Conservation (phyloP, 2,329 filamentous ascomycete genomes). For the Coleophoma eucalyptorum region DNA sequence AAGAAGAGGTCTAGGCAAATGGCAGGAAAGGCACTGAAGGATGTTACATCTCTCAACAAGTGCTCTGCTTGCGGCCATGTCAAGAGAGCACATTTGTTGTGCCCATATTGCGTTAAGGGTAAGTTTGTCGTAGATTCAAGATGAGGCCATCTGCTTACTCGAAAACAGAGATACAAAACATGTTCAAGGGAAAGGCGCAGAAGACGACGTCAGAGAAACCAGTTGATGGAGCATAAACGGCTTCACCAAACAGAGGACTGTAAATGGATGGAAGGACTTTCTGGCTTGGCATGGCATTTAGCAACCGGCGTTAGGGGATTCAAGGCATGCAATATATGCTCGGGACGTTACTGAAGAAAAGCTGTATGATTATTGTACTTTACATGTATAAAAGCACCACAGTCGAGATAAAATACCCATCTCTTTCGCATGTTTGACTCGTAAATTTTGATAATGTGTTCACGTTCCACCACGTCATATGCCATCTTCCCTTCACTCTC, state of each 20-base stretch:
- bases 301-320: slow-evolving; percentile 16
- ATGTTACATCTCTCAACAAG: slow-evolving; percentile 80
- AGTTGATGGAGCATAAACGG: slow-evolving; percentile 1
- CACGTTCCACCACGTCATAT: neutral
- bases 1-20: slow-evolving; percentile 92
- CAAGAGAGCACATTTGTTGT: slow-evolving; percentile 87
- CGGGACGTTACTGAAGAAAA: neutral
- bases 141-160: slow-evolving; percentile 7
- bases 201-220: slow-evolving; percentile 3
- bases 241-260: neutral
- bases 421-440: neutral
- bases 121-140: slow-evolving; percentile 30
- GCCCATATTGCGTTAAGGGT: slow-evolving; percentile 84
- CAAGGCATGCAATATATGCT: neutral
- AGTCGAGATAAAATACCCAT: too few species aligned
- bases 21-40: slow-evolving; percentile 92
- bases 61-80: slow-evolving; percentile 85
- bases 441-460: neutral
- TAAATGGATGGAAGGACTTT: too few species aligned
- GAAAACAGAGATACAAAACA: slow-evolving; percentile 23
- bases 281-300: slow-evolving; percentile 13
- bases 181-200: slow-evolving; percentile 18
- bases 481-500: neutral
- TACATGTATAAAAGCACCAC: slow-evolving; percentile 5
- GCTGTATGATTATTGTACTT: slow-evolving; percentile 11